Evolutionary conservation across 2,329 filamentous ascomycete genomes (phyloP).

Genomic region (Pseudogymnoascus sp.): DNA sequence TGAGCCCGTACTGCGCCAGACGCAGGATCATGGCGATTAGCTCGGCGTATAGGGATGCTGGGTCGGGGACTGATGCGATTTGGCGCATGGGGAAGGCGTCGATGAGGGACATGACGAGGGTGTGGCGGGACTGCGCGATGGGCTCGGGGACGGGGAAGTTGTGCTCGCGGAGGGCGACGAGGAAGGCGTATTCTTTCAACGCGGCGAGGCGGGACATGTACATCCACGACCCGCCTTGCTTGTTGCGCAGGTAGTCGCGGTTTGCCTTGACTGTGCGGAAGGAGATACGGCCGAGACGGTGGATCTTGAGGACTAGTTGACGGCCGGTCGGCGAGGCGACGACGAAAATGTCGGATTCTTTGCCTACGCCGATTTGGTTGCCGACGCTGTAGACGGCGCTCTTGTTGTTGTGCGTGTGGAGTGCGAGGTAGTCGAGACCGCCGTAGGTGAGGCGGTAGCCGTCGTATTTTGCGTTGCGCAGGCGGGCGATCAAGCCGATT

Average conservation of each 20-base stretch:
- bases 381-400: conserved; percentile 86
- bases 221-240: conserved; percentile 86
- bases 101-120: conserved; percentile 90
- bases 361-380: conserved; percentile 90
- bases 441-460: conserved; percentile 96
- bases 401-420: conserved; percentile 79
- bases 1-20: conserved; percentile 79
- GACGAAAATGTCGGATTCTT: conserved; percentile 95
- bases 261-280: conserved; percentile 96
- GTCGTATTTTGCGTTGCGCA: conserved; percentile 96
- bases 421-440: conserved; percentile 92
- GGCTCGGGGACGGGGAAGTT: conserved; percentile 88
- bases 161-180: conserved; percentile 76
- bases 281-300: conserved; percentile 88
- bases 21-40: conserved; percentile 80
- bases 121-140: conserved; percentile 84
- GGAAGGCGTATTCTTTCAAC: conserved; percentile 90
- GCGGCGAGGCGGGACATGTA: conserved; percentile 91
- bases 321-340: conserved; percentile 73
- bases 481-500: conserved; percentile 79
- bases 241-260: conserved; percentile 85
- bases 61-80: conserved; percentile 75
- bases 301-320: conserved; percentile 88
- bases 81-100: conserved; percentile 89
- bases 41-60: conserved; percentile 82